Evolutionary conservation across 768 basidiomycete genomes (phyloP), one percentile per base, ranked within the genome.

Genomic region (Pleurotus djamor): DNA sequence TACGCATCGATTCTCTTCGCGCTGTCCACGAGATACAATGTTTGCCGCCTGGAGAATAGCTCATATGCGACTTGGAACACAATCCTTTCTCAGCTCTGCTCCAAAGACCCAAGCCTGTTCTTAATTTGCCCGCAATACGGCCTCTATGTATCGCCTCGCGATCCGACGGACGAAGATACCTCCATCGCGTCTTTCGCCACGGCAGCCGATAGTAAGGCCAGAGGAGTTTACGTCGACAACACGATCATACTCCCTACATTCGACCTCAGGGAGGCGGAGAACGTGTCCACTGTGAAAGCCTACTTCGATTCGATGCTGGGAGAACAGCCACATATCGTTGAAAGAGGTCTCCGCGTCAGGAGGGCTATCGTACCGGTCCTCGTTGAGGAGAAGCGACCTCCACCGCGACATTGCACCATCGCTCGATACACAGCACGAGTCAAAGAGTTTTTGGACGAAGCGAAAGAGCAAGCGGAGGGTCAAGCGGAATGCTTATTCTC

Each of bases 101-200:
- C 16, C 8, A 13, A 12, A 6, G 36, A 14, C 14, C 51, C 36
- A 13, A 35, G 35, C 36, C 4, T 35, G 14, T 52, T 52, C 33
- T 4, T 52, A 9, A 52, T 52, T n/a, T 52, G 51, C 51, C 51
- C 51, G 6, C 51, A 52, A 36, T 52, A 52, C 36, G 51, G 34
- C 14, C 51, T 52, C 13, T 52, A 34, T 52, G 21, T 34, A 13
- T 36, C 51, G 33, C 34, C 51, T 8, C 34, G 36, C 14, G 51
- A 34, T n/a, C 14, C 33, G 9, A 14, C 4, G 16, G 10, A 37
- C 28, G 33, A 33, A 33, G 32, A 52, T 28, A 35, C 12, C 13
- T 52, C 51, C 36, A 16, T 52, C 21, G 14, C 21, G 5, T 52
- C 51, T 7, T 14, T 35, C 5, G 34, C 36, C 8, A 52, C 51